phyloP scores from a whole-genome alignment of 2,329 filamentous ascomycete species.

The Atkinsonella hypoxylon region DNA sequence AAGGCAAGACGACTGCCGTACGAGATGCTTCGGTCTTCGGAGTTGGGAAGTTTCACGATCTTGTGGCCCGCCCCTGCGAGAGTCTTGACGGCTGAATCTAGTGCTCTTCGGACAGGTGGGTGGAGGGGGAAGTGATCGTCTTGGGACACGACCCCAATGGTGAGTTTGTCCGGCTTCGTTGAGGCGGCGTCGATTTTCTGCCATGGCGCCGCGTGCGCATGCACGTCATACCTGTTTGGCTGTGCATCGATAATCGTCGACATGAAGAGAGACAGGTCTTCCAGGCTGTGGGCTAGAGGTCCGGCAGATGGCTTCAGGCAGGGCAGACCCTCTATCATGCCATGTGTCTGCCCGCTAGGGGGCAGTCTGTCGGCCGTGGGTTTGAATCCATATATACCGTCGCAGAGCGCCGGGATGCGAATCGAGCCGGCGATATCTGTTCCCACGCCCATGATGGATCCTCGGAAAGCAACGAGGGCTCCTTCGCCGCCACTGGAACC shows the following conservation, averaged over 20 bases:
- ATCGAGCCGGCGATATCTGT: slow-evolving; percentile 32
- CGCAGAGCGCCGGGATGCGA: slow-evolving; percentile 38
- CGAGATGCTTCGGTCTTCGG: slow-evolving; percentile 7
- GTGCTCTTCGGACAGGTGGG: slow-evolving; percentile 33
- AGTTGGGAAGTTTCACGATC: slow-evolving; percentile 22
- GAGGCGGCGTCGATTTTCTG: slow-evolving; percentile 13
- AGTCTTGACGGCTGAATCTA: slow-evolving; percentile 26
- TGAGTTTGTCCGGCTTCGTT: slow-evolving; percentile 16
- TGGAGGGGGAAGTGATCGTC: slow-evolving; percentile 36
- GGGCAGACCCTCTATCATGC: neutral
- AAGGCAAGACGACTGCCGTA: slow-evolving; percentile 8
- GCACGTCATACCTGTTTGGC: slow-evolving; percentile 33
- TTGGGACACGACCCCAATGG: slow-evolving; percentile 35
- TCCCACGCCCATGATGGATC: slow-evolving; percentile 14
- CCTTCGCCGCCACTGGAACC: slow-evolving; percentile 15
- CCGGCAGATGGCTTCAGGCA: slow-evolving; percentile 26
- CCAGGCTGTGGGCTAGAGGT: slow-evolving; percentile 27
- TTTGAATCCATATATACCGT: slow-evolving; percentile 42
- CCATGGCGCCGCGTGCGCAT: slow-evolving; percentile 33
- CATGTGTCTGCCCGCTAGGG: slow-evolving; percentile 13
- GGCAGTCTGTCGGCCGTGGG: slow-evolving; percentile 47
- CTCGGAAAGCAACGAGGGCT: slow-evolving; percentile 12
- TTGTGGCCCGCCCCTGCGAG: slow-evolving; percentile 32
- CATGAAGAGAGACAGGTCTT: slow-evolving; percentile 17
- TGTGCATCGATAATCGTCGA: slow-evolving; percentile 24